Base-by-base conservation (phyloP, 2,329 filamentous ascomycete genomes). In the Clathrospora elynae region DNA sequence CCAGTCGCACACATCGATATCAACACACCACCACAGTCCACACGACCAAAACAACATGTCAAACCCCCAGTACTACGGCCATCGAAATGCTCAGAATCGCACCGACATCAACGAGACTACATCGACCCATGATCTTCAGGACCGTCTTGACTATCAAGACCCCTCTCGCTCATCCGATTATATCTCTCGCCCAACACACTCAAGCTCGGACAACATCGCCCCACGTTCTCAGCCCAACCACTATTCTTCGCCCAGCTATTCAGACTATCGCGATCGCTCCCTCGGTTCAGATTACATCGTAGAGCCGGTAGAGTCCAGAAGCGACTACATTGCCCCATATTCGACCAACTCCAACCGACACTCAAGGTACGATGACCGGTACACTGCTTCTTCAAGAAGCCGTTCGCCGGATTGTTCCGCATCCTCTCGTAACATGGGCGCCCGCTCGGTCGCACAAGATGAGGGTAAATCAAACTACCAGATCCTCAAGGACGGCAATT, bases 401-500 rank as follows among this genome's bases (percentile, higher is more conserved):
- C 14, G n/a, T n/a, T n/a, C n/a, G n/a, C n/a, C n/a, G n/a, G n/a
- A n/a, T n/a, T n/a, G n/a, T n/a, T n/a, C n/a, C n/a, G n/a, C n/a
- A n/a, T n/a, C n/a, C n/a, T n/a, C n/a, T n/a, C n/a, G n/a, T n/a
- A n/a, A n/a, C n/a, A n/a, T n/a, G n/a, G n/a, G n/a, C n/a, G n/a
- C n/a, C n/a, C n/a, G n/a, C n/a, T n/a, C n/a, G n/a, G n/a, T n/a
- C n/a, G n/a, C 28, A 14, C 42, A 20, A 5, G 6, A 17, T 11
- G 19, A 37, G 19, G n/a, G 38, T 18, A 36, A 20, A 16, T 35
- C 24, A 16, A 32, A 39, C 14, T 17, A 14, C 20, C 31, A 35
- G 20, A 28, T 39, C 2, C 30, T 42, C 23, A 39, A 47, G 20
- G 42, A 54, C 11, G 36, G 42, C 31, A 46, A 50, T n/a, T 54